phyloP scores from a whole-genome alignment of 441 rosid genomes.

The Gossypium davidsonii region DNA sequence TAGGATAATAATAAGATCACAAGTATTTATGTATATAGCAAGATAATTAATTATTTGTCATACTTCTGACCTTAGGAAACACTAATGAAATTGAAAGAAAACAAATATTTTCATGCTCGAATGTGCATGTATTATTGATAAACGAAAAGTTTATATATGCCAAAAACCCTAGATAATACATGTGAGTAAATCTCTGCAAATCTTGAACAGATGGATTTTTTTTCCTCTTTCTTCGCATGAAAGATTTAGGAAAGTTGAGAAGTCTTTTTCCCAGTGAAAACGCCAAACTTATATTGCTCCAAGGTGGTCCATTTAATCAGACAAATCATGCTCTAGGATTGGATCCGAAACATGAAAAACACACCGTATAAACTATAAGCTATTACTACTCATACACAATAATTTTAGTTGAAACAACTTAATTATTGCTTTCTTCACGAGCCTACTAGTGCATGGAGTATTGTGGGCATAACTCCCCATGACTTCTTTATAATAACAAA shows the following conservation, averaged over 20 bases:
- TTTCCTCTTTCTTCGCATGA: neutral
- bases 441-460: conserved; percentile 5
- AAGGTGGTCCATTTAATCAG: conserved; percentile 7
- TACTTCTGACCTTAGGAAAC: too few relatives aligned
- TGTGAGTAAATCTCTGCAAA: conserved; percentile 3
- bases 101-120: too few relatives aligned
- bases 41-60: too few relatives aligned
- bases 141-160: neutral
- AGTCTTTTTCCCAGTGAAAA: conserved; percentile 17
- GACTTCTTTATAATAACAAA: neutral
- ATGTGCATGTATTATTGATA: too few relatives aligned
- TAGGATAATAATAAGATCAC: neutral
- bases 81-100: too few relatives aligned
- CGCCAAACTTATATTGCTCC: conserved; percentile 17
- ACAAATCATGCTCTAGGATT: neutral
- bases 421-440: neutral
- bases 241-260: conserved; percentile 18
- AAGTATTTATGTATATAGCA: neutral
- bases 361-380: neutral
- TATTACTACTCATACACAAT: neutral
- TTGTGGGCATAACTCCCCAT: neutral
- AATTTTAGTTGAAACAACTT: neutral
- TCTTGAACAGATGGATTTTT: conserved; percentile 12
- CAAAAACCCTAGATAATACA: neutral
- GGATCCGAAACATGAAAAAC: neutral